phyloP scores from a whole-genome alignment of 78 protist species.

The Polysphondylium violaceum region DNA sequence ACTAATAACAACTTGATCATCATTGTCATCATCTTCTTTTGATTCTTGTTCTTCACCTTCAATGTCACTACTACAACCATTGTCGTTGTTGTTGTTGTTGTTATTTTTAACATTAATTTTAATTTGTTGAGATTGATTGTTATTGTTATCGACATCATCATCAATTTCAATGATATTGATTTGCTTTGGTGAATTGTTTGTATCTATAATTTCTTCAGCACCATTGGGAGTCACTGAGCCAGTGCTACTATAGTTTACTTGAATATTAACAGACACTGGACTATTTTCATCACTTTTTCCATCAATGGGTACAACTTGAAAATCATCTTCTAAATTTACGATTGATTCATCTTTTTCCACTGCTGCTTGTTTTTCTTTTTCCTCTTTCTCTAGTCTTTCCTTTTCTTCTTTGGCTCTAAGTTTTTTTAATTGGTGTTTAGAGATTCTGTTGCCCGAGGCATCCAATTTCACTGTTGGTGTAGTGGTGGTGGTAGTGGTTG shows the following conservation, averaged over 20 bases:
- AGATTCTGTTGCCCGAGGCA: background rate
- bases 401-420: background rate
- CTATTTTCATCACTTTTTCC: background rate
- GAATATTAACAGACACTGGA: background rate
- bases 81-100: background rate
- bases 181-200: no score
- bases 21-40: background rate
- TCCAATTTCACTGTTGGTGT: background rate
- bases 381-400: no score
- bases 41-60: background rate
- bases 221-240: background rate
- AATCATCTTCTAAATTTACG: background rate
- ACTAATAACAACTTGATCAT: no score
- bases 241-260: background rate
- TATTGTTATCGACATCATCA: background rate
- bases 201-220: conserved; percentile 7
- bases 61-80: background rate
- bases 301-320: background rate
- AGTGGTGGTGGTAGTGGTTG: background rate
- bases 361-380: background rate
- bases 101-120: background rate
- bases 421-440: conserved; percentile 23
- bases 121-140: background rate
- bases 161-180: background rate
- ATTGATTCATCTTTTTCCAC: background rate